These are phyloP conservation scores for Trametes pubescens DNA, from an alignment of 1,284 basidiomycete genomes.

Conservation along the genomic window DNA sequence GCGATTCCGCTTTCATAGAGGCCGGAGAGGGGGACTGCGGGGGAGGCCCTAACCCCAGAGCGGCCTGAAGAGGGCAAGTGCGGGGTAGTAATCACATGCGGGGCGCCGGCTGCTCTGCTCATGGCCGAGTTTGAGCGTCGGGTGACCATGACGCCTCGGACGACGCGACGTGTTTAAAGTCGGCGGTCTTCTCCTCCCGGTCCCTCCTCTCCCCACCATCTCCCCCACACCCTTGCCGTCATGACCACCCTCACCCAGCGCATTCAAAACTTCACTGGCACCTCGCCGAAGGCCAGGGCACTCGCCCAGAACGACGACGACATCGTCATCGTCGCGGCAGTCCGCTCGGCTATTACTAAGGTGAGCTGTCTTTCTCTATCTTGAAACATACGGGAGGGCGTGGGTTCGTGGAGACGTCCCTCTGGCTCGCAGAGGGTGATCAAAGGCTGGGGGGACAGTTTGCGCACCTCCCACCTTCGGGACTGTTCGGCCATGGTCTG, in stretches of 20 bases:
- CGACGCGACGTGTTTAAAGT: conserved; percentile 7
- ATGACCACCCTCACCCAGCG: conserved; percentile 39
- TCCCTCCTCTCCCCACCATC: conserved; percentile 5
- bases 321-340: conserved; percentile 90
- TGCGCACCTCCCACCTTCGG: too few relatives aligned
- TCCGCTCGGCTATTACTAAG: conserved; percentile 92
- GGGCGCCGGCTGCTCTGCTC: conserved; percentile 23
- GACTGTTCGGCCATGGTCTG: not conserved
- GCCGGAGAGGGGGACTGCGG: not conserved
- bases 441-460: too few relatives aligned
- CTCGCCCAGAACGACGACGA: conserved; percentile 76
- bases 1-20: conserved; percentile 6
- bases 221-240: not conserved
- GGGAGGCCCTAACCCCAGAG: conserved; percentile 15
- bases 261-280: conserved; percentile 37
- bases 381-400: not conserved
- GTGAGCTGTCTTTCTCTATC: conserved; percentile 45
- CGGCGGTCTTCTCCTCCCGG: conserved; percentile 4
- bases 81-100: conserved; percentile 32
- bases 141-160: conserved; percentile 16
- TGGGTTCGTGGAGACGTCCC: too few relatives aligned
- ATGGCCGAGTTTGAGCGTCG: conserved; percentile 19
- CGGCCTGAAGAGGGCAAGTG: not conserved
- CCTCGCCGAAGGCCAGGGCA: conserved; percentile 55
- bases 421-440: too few relatives aligned